A percentile compares a stretch with the other conserved stretches of the same genome.
phyloP scores from a whole-genome alignment of 306 rosid species.

The Echinosophora koreensis region DNA sequence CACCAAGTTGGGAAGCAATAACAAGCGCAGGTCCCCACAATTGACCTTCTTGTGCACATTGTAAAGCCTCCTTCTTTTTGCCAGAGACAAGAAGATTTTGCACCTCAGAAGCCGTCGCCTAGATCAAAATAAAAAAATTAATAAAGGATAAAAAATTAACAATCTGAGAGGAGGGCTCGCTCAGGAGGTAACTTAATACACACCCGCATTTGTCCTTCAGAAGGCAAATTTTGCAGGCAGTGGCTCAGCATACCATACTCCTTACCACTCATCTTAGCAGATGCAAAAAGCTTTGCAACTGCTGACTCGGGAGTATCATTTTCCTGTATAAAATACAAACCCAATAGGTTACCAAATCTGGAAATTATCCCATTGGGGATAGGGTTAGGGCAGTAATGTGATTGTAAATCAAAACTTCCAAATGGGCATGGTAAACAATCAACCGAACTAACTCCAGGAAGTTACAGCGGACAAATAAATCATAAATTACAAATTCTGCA shows the following conservation, averaged over 20 bases:
- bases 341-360: conserved; percentile 23
- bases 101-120: conserved; percentile 93
- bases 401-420: background rate
- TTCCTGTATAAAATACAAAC: conserved; percentile 62
- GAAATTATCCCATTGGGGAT: conserved; percentile 13
- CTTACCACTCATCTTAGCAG: conserved; percentile 57
- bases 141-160: too few species aligned
- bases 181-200: conserved; percentile 28
- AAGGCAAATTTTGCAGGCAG: conserved; percentile 81
- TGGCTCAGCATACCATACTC: conserved; percentile 62
- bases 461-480: too few species aligned
- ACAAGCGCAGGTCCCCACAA: conserved; percentile 99
- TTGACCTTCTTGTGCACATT: conserved; percentile 93
- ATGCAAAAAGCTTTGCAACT: conserved; percentile 87
- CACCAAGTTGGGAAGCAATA: conserved; percentile 97
- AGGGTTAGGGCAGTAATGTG: conserved; percentile 10
- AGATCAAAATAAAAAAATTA: conserved; percentile 32
- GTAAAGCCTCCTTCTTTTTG: conserved; percentile 89
- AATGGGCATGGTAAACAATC: background rate
- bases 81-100: conserved; percentile 90
- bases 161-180: background rate
- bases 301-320: conserved; percentile 81
- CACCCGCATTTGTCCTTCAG: conserved; percentile 82
- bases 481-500: too few species aligned
- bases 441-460: too few species aligned